Evolutionary conservation across 116 monocot species (phyloP).

Genomic region (Iris pallida): DNA sequence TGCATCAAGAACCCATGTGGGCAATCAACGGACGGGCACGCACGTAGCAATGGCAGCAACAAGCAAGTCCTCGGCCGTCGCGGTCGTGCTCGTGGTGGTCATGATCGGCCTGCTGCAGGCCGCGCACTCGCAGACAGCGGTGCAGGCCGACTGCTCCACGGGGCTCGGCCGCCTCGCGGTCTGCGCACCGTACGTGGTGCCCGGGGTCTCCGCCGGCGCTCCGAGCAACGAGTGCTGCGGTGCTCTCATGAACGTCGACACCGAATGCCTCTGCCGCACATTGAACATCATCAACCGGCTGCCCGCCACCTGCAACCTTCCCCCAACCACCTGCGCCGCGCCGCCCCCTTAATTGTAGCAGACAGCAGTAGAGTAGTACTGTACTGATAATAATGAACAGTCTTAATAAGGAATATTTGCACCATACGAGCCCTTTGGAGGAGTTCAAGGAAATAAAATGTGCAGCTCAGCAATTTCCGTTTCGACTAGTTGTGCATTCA

Average conservation of each 20-base stretch:
- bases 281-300: too few relatives aligned
- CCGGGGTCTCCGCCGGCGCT: not conserved
- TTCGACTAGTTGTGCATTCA: too few relatives aligned
- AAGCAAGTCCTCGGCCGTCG: not conserved
- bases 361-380: too few relatives aligned
- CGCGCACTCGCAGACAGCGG: not conserved
- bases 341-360: too few relatives aligned
- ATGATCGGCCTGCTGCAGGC: not conserved
- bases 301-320: too few relatives aligned
- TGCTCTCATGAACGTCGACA: conserved; percentile 11
- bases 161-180: conserved; percentile 14
- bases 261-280: conserved; percentile 27
- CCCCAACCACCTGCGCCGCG: too few relatives aligned
- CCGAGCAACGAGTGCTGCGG: conserved; percentile 25
- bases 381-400: too few relatives aligned
- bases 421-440: too few relatives aligned
- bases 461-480: too few relatives aligned
- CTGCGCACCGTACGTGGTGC: conserved; percentile 22
- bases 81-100: not conserved
- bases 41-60: not conserved
- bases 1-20: not conserved
- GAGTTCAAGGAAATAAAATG: too few relatives aligned
- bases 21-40: too few relatives aligned
- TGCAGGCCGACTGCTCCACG: conserved; percentile 15
- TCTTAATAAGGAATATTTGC: too few relatives aligned